Conservation (phyloP, 768 basidiomycete species). For the Phlegmacium glaucopus region DNA sequence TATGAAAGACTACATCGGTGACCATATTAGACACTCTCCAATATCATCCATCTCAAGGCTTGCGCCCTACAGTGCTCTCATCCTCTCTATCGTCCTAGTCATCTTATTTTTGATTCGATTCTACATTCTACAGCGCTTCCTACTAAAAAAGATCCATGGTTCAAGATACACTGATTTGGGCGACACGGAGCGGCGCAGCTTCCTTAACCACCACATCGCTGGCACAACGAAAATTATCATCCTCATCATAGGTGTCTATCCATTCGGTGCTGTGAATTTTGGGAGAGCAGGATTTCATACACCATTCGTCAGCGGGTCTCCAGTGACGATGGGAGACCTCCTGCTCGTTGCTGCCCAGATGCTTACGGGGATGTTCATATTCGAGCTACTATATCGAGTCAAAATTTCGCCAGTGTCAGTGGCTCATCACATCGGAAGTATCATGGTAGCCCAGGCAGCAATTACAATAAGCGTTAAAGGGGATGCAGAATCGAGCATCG, state of each 20-base stretch:
- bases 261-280: constrained; percentile 2
- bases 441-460: constrained; percentile 6
- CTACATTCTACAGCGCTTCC: constrained; percentile 4
- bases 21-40: constrained; percentile 1
- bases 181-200: constrained; percentile 4
- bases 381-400: constrained; percentile 7
- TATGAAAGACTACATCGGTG: not conserved
- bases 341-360: constrained; percentile 4
- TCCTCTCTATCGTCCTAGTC: constrained; percentile 5
- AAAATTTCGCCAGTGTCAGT: constrained; percentile 7
- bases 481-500: constrained; percentile 5
- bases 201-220: constrained; percentile 7
- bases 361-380: constrained; percentile 6
- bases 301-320: constrained; percentile 1
- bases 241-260: constrained; percentile 2
- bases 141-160: not conserved
- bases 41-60: constrained; percentile 2
- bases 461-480: constrained; percentile 5
- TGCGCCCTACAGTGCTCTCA: constrained; percentile 4
- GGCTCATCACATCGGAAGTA: constrained; percentile 6
- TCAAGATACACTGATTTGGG: constrained; percentile 3
- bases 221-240: constrained; percentile 3
- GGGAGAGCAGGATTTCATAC: constrained; percentile 5
- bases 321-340: constrained; percentile 4
- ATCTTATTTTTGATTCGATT: constrained; percentile 6